These are phyloP conservation scores for Backusella parvicylindrica DNA, from an alignment of 192 early-diverging fungal species.

Conservation along the genomic window DNA sequence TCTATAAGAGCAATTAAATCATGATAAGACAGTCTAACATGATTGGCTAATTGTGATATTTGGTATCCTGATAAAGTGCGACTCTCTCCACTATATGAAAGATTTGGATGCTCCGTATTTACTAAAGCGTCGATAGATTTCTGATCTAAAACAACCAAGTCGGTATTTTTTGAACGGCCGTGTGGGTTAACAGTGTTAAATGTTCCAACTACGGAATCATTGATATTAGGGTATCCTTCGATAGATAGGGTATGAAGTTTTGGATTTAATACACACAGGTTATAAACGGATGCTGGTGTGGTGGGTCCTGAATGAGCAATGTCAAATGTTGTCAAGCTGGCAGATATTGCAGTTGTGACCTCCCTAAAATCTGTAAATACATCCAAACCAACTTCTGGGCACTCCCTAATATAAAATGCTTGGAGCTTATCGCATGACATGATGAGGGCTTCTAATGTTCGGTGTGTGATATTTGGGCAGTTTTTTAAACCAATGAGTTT, in stretches of 20 bases:
- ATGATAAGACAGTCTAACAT: neutral
- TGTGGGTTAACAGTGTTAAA: neutral
- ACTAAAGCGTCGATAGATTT: neutral
- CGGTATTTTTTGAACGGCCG: neutral
- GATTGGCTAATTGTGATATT: neutral
- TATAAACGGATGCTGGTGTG: neutral
- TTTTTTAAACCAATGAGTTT: neutral
- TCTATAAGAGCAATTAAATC: neutral
- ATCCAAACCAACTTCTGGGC: neutral
- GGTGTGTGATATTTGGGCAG: neutral
- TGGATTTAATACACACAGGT: neutral
- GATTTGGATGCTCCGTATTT: neutral
- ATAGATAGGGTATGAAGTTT: neutral
- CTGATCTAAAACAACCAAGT: neutral
- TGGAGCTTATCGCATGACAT: neutral
- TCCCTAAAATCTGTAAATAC: neutral
- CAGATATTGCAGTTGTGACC: neutral
- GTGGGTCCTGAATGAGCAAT: neutral
- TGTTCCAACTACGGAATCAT: neutral
- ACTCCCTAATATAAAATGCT: neutral
- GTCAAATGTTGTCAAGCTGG: neutral
- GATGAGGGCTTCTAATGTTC: neutral
- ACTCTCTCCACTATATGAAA: neutral
- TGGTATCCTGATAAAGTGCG: neutral
- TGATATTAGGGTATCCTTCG: neutral